Evolutionary conservation across 768 basidiomycete species (phyloP).

Genomic region (Boletus speciosus): DNA sequence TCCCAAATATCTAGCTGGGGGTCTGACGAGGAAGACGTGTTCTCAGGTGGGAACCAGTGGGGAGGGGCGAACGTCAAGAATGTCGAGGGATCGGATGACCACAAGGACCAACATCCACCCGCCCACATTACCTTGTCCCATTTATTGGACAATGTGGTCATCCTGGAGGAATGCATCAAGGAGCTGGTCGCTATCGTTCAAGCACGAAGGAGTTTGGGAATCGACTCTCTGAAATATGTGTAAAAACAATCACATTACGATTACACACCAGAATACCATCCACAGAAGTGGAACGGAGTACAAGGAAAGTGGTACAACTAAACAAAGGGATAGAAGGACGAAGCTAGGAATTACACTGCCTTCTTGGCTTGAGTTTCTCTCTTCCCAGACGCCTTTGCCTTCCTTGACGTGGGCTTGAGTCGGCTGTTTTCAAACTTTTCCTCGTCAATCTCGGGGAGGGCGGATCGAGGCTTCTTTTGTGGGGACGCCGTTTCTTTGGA

Average conservation of each 20-base stretch:
- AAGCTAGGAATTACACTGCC: conserved; percentile 25
- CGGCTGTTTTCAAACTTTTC: conserved; percentile 62
- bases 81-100: conserved; percentile 15
- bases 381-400: conserved; percentile 35
- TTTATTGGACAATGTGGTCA: conserved; percentile 89
- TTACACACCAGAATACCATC: conserved; percentile 1
- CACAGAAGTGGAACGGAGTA: not conserved
- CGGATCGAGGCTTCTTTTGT: conserved; percentile 47
- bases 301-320: not conserved
- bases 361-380: conserved; percentile 34
- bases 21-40: conserved; percentile 69
- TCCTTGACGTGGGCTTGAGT: conserved; percentile 53
- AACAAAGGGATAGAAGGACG: not conserved
- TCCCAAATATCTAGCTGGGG: conserved; percentile 49
- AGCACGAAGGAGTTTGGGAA: conserved; percentile 77
- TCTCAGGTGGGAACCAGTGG: conserved; percentile 47
- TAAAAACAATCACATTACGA: conserved; percentile 30
- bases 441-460: conserved; percentile 59
- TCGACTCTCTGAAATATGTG: conserved; percentile 76
- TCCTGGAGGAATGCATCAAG: conserved; percentile 93
- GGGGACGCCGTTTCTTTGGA: conserved; percentile 39
- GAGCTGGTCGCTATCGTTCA: conserved; percentile 85
- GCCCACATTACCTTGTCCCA: conserved; percentile 70
- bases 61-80: conserved; percentile 30
- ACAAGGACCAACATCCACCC: conserved; percentile 30